A percentile compares a stretch with the other conserved stretches of the same genome.
These are phyloP conservation scores for Epichloe sibirici DNA, from an alignment of 2,329 filamentous ascomycete species.

Conservation along the genomic window DNA sequence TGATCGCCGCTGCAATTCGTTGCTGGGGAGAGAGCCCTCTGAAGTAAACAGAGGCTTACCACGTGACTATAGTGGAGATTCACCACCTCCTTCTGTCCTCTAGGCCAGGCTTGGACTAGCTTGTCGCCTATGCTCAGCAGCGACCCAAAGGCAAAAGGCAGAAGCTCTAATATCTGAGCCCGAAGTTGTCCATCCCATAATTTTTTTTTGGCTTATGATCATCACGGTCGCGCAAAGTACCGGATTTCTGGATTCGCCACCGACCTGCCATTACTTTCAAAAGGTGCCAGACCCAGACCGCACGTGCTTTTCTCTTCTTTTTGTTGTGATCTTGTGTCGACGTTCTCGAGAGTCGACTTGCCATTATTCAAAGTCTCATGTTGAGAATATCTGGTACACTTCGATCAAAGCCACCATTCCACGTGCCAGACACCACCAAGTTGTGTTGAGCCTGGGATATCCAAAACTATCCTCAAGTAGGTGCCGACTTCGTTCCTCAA, in stretches of 20 bases:
- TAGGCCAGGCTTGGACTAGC: neutral
- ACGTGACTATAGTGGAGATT: constrained; percentile 10
- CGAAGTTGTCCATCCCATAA: neutral
- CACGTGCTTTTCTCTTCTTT: neutral
- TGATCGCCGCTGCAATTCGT: constrained; percentile 11
- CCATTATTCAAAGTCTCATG: neutral
- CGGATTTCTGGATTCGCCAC: neutral
- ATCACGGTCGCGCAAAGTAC: neutral
- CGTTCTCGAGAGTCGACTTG: neutral
- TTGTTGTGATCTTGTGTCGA: neutral
- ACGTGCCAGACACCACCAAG: neutral
- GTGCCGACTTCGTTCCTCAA: too few relatives aligned
- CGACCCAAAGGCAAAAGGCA: neutral
- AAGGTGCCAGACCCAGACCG: neutral
- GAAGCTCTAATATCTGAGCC: neutral
- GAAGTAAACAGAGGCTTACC: constrained; percentile 18
- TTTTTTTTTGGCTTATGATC: neutral
- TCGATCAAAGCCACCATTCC: neutral
- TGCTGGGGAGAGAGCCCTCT: constrained; percentile 14
- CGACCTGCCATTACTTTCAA: neutral
- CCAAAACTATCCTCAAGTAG: too few relatives aligned
- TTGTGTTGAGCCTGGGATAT: neutral
- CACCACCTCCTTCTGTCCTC: neutral
- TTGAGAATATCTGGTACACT: neutral
- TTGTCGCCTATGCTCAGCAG: neutral